These are phyloP conservation scores for Epithemia pelagica DNA, from an alignment of 108 stramenopile genomes.

Conservation along the genomic window DNA sequence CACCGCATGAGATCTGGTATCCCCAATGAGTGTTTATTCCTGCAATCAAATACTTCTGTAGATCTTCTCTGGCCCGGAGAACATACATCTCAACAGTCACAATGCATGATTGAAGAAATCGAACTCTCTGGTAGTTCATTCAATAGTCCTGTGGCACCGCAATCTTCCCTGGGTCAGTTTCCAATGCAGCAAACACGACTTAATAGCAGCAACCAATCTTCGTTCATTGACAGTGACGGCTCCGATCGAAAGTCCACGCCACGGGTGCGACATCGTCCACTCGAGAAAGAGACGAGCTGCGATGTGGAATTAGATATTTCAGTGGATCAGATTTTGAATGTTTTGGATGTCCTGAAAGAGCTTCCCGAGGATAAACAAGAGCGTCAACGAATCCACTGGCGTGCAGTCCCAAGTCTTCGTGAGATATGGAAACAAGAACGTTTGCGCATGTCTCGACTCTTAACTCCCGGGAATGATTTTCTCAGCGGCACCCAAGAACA, in stretches of 20 bases:
- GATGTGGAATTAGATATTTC: slow-evolving; percentile 74
- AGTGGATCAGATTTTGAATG: slow-evolving; percentile 59
- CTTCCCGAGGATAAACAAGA: slow-evolving; percentile 45
- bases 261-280: background rate
- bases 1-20: background rate
- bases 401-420: slow-evolving; percentile 80
- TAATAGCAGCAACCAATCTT: background rate
- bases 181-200: background rate
- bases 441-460: slow-evolving; percentile 51
- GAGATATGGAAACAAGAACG: slow-evolving; percentile 85
- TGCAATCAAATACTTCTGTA: background rate
- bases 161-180: background rate
- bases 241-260: background rate
- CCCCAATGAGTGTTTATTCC: background rate
- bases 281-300: slow-evolving; percentile 57
- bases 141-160: background rate
- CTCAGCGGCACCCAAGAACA: slow-evolving; percentile 22
- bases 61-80: background rate
- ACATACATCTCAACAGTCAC: background rate
- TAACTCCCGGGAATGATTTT: slow-evolving; percentile 67
- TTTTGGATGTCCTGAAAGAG: slow-evolving; percentile 50
- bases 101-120: background rate
- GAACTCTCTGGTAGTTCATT: background rate
- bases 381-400: slow-evolving; percentile 68
- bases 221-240: too few species aligned